These are phyloP conservation scores for Geum urbanum DNA, from an alignment of 306 rosid genomes.

Conservation along the genomic window DNA sequence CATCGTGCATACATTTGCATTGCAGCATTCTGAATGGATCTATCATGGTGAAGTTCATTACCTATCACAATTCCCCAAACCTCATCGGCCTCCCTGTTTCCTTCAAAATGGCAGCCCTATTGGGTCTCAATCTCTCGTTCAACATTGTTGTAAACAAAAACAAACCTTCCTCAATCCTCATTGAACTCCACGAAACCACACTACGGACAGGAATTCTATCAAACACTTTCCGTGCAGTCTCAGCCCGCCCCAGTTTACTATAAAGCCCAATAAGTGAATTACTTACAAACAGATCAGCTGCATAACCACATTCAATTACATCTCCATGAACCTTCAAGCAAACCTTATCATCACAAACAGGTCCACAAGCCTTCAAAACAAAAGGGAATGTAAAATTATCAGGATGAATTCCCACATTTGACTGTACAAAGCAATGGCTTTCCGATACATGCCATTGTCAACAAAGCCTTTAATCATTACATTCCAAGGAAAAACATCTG, in stretches of 20 bases:
- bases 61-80: conserved; percentile 16
- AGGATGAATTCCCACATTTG: conserved; percentile 30
- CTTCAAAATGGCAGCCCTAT: conserved; percentile 35
- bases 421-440: conserved; percentile 24
- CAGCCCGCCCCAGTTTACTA: conserved; percentile 33
- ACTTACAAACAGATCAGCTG: conserved; percentile 28
- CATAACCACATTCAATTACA: conserved; percentile 21
- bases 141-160: conserved; percentile 31
- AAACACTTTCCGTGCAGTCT: conserved; percentile 30
- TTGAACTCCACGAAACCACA: conserved; percentile 45
- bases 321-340: conserved; percentile 30
- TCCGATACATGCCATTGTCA: conserved; percentile 25
- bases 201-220: conserved; percentile 29
- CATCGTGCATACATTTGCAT: conserved; percentile 45
- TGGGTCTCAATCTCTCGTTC: conserved; percentile 23
- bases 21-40: conserved; percentile 34
- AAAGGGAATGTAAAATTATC: conserved; percentile 41
- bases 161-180: conserved; percentile 24
- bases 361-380: conserved; percentile 40
- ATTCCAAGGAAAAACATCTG: conserved; percentile 37
- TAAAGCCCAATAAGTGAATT: conserved; percentile 37
- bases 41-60: conserved; percentile 20
- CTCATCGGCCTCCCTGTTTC: conserved; percentile 33
- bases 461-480: conserved; percentile 43
- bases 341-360: not conserved